phyloP scores from a whole-genome alignment of 129 eudicot genomes.

The Heracleum sosnowskyi region DNA sequence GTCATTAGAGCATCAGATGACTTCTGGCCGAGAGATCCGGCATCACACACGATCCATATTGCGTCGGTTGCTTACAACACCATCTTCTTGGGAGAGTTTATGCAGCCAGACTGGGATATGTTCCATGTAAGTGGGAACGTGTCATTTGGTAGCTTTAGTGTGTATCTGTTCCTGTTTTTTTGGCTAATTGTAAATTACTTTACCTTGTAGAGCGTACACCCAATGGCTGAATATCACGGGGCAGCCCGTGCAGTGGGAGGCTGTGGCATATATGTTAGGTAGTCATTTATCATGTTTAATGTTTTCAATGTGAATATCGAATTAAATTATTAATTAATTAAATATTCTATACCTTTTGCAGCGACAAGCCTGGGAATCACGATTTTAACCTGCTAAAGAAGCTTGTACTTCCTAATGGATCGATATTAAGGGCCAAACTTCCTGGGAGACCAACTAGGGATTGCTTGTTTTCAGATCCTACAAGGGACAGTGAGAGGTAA shows the following conservation, averaged over 20 bases:
- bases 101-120: slow-evolving; percentile 99
- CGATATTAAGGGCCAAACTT: slow-evolving; percentile 78
- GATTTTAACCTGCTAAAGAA: slow-evolving; percentile 68
- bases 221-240: slow-evolving; percentile 94
- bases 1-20: slow-evolving; percentile 95
- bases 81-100: slow-evolving; percentile 78
- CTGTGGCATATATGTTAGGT: slow-evolving; percentile 96
- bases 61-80: slow-evolving; percentile 94
- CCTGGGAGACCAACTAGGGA: slow-evolving; percentile 93
- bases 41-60: slow-evolving; percentile 94
- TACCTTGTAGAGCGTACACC: slow-evolving; percentile 62
- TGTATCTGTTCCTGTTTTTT: background rate
- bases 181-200: slow-evolving; percentile 10
- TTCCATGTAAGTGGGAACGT: slow-evolving; percentile 61
- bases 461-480: slow-evolving; percentile 83
- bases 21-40: slow-evolving; percentile 84
- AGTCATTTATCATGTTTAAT: background rate
- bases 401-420: slow-evolving; percentile 92
- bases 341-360: too few species aligned
- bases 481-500: slow-evolving; percentile 75
- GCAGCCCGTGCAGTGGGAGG: slow-evolving; percentile 98
- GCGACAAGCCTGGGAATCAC: slow-evolving; percentile 96
- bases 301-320: background rate
- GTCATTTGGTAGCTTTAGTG: background rate
- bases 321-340: slow-evolving; percentile 9